Percentiles rank a stretch among this genome's conserved stretches.
Evolutionary conservation across 2,329 filamentous ascomycete genomes (phyloP).

Genomic region (Stemphylium lycopersici): DNA sequence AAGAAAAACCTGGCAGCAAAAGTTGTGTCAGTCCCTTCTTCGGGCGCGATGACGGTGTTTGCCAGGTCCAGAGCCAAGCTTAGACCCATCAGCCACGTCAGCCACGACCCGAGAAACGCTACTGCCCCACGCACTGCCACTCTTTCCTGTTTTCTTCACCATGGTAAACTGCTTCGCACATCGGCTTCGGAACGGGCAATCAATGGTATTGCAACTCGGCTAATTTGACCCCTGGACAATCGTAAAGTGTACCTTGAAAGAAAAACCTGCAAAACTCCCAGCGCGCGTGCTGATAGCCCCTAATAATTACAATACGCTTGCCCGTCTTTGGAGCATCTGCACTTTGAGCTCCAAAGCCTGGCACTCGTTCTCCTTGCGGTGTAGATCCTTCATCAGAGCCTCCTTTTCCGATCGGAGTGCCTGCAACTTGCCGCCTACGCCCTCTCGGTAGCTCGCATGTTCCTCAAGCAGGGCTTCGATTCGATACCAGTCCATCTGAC

Average conservation of each 20-base stretch:
- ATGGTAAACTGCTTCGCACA: neutral
- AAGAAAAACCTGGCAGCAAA: conserved; percentile 1
- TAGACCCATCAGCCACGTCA: conserved; percentile 10
- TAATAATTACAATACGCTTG: conserved; percentile 11
- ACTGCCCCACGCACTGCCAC: conserved; percentile 2
- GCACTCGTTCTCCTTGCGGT: conserved; percentile 49
- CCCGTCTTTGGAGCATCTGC: conserved; percentile 39
- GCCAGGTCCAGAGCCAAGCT: conserved; percentile 18
- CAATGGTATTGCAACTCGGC: neutral
- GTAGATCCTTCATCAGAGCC: conserved; percentile 46
- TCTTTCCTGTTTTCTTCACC: neutral
- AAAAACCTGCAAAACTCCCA: neutral
- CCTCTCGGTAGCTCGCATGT: conserved; percentile 48
- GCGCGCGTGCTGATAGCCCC: neutral
- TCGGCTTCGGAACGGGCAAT: neutral
- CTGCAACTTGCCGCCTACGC: conserved; percentile 46
- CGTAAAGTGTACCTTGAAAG: neutral
- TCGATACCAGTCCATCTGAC: conserved; percentile 38
- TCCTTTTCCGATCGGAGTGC: conserved; percentile 51
- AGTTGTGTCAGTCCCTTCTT: conserved; percentile 3
- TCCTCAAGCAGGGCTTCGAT: conserved; percentile 51
- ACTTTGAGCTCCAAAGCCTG: conserved; percentile 47
- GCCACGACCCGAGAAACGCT: conserved; percentile 1
- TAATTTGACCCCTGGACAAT: neutral
- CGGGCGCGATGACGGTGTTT: conserved; percentile 23